A percentile compares a stretch with the other conserved stretches of the same genome.
phyloP scores from a whole-genome alignment of 306 rosid genomes.

The Senna tora region DNA sequence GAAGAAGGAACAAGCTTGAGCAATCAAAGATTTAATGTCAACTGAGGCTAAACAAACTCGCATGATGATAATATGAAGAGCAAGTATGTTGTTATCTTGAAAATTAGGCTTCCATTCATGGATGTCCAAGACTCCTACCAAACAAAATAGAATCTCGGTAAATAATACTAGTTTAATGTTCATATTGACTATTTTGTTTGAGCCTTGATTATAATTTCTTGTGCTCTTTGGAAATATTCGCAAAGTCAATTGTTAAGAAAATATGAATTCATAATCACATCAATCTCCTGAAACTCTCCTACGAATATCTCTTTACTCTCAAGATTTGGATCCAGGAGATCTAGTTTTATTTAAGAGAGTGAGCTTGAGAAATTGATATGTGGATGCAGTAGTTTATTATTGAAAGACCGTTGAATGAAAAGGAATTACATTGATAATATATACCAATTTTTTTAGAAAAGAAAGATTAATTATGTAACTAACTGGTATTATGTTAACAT shows the following conservation, averaged over 20 bases:
- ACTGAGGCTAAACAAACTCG: conserved; percentile 32
- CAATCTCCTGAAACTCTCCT: not conserved
- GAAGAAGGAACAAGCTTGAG: conserved; percentile 45
- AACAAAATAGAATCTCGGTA: conserved; percentile 25
- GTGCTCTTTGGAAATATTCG: not conserved
- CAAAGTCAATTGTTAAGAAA: not conserved
- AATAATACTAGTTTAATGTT: conserved; percentile 10
- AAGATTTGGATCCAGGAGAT: not conserved
- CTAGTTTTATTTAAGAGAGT: not conserved
- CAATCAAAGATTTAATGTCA: conserved; percentile 48
- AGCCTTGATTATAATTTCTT: not conserved
- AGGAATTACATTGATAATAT: too few relatives aligned
- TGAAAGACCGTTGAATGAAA: too few relatives aligned
- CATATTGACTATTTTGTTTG: not conserved
- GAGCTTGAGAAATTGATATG: not conserved
- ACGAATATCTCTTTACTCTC: not conserved
- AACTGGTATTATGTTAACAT: too few relatives aligned
- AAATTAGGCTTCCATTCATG: not conserved
- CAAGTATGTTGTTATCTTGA: not conserved
- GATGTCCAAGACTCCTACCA: conserved; percentile 7
- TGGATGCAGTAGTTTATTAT: too few relatives aligned
- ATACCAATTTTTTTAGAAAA: too few relatives aligned
- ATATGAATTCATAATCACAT: not conserved
- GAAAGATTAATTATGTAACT: too few relatives aligned
- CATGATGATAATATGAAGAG: conserved; percentile 3